phyloP scores from a whole-genome alignment of 1,284 basidiomycete genomes.

The Microbotryomycetes sp. region DNA sequence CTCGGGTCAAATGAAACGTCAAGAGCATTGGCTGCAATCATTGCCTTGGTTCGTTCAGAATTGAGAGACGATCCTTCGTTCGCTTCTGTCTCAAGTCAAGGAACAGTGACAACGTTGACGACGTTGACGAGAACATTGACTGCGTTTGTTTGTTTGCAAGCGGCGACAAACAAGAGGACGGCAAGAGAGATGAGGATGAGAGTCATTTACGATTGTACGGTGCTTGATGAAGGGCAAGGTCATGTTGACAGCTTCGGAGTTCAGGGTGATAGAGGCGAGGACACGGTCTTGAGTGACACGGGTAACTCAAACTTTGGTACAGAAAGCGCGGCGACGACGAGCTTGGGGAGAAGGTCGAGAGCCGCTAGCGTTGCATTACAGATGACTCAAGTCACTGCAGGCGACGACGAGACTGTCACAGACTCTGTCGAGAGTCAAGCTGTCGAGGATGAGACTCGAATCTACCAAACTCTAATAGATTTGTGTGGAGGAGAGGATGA shows the following conservation, averaged over 20 bases:
- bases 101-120: constrained; percentile 41
- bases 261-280: background rate
- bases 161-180: constrained; percentile 47
- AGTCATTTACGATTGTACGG: constrained; percentile 48
- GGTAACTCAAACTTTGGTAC: background rate
- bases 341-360: background rate
- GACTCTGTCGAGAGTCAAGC: constrained; percentile 16
- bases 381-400: background rate
- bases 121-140: constrained; percentile 50
- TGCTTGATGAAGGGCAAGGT: constrained; percentile 41
- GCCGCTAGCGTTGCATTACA: background rate
- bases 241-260: background rate
- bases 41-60: constrained; percentile 48
- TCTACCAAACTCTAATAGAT: constrained; percentile 18
- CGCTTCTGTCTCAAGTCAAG: constrained; percentile 37
- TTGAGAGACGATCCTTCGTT: constrained; percentile 42
- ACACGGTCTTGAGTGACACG: background rate
- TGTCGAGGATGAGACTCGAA: constrained; percentile 34
- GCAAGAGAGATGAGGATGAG: constrained; percentile 42
- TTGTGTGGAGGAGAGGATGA: constrained; percentile 37
- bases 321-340: background rate
- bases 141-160: constrained; percentile 49
- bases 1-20: constrained; percentile 51
- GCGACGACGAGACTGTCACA: background rate
- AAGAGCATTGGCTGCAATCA: constrained; percentile 47